Conservation (phyloP, 768 basidiomycete species). For the Mycena rosella region DNA sequence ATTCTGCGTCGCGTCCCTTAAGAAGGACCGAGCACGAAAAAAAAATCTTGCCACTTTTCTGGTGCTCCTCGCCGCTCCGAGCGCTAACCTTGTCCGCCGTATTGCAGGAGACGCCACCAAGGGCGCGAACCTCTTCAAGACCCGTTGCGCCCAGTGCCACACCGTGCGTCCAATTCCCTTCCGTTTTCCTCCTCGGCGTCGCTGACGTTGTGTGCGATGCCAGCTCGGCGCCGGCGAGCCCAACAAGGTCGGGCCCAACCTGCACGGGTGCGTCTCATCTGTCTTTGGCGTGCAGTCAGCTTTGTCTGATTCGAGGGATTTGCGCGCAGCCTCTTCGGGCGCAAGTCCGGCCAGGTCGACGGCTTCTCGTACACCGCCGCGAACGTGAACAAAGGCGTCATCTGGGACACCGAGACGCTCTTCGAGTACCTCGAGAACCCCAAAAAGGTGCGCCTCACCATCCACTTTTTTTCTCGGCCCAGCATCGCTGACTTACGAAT, state of each 20-base stretch:
- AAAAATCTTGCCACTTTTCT: too few species aligned
- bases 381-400: slow-evolving; percentile 94
- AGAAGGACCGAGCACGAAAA: too few species aligned
- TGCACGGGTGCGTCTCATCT: slow-evolving; percentile 78
- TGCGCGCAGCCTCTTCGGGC: slow-evolving; percentile 76
- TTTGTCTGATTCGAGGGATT: neutral
- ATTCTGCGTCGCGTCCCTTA: too few species aligned
- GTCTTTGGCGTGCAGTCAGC: neutral
- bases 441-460: slow-evolving; percentile 70
- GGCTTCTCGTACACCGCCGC: slow-evolving; percentile 95
- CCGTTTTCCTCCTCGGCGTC: neutral
- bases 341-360: slow-evolving; percentile 87
- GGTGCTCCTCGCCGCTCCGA: neutral
- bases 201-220: neutral
- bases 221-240: slow-evolving; percentile 74
- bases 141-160: slow-evolving; percentile 95
- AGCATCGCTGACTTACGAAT: neutral
- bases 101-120: slow-evolving; percentile 84
- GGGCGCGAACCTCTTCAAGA: slow-evolving; percentile 97
- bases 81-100: slow-evolving; percentile 4
- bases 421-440: slow-evolving; percentile 98
- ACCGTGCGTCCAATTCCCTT: slow-evolving; percentile 53
- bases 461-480: too few species aligned
- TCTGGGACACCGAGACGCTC: slow-evolving; percentile 89
- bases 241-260: slow-evolving; percentile 95